Conservation (phyloP, 2,329 filamentous ascomycete genomes). For the Tolypocladium capitatum region DNA sequence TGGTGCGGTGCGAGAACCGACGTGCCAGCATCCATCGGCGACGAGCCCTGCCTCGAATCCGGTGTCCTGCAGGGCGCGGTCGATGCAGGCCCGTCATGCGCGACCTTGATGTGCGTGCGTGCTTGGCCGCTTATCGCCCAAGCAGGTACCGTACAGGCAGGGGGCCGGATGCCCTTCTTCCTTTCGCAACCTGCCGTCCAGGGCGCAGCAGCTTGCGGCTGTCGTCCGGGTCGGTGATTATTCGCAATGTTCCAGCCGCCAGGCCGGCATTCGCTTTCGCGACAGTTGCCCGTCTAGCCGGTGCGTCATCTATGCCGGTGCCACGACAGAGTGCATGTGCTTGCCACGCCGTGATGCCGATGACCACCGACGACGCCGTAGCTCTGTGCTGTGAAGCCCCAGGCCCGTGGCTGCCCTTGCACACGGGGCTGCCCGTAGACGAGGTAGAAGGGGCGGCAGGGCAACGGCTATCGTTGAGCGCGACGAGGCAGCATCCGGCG, state of each 20-base stretch:
- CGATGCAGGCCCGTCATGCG: not conserved
- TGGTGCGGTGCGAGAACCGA: not conserved
- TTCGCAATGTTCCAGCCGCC: not conserved
- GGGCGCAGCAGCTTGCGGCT: not conserved
- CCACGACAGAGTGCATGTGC: not conserved
- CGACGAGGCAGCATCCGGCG: not conserved
- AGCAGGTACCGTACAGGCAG: no score
- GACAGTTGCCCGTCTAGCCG: not conserved
- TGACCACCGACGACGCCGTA: not conserved
- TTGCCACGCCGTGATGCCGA: not conserved
- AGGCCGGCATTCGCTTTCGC: not conserved
- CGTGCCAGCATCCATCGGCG: not conserved
- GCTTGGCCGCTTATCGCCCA: not conserved
- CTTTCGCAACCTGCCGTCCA: not conserved
- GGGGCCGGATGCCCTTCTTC: no score
- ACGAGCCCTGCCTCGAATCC: not conserved
- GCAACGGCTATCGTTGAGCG: not conserved
- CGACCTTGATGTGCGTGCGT: not conserved
- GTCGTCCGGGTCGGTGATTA: not conserved
- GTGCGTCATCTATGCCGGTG: not conserved
- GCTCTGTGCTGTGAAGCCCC: not conserved
- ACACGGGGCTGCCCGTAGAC: not conserved
- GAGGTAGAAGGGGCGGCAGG: not conserved
- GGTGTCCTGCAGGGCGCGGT: not conserved
- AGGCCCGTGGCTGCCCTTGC: not conserved